Evolutionary conservation across 2,329 filamentous ascomycete genomes (phyloP), one percentile per base, ranked within the genome.

Genomic region (Trichoderma hamatum): DNA sequence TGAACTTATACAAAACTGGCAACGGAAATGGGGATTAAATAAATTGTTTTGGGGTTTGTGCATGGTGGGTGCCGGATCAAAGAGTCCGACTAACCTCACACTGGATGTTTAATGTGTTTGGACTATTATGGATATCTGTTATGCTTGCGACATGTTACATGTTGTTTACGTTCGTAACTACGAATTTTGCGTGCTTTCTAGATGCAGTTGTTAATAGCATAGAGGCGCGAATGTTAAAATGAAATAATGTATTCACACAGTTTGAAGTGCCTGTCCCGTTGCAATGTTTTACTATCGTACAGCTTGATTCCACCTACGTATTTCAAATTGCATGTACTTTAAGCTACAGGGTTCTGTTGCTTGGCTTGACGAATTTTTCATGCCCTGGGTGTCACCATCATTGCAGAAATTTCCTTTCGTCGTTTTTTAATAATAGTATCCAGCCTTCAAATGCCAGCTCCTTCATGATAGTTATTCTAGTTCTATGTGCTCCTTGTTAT

Each of bases 71-170:
- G 65, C 21, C 46, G 46, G 32, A 30, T 39, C 19, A 43, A 43
- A 55, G 49, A 39, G 52, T 51, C 54, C 34, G 64, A 36, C 21
- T 16, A 54, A 24, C 28, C 14, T 39, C 21, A 34, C 63, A 56
- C 39, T 67, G 64, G 64, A 43, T 56, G 19, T 66, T 64, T 58
- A 67, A 58, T 67, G 64, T 39, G 64, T 58, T 67, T 59, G 64
- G 64, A 51, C 54, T 59, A 49, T 67, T n/a, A 59, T 32, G 61
- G 52, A 64, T 59, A 36, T 58, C 51, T 67, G 28, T 59, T 51
- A 67, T 24, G 54, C 43, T 67, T 59, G 55, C 52, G 34, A 39
- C 30, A 59, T 67, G 61, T 55, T 36, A 39, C 16, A 59, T 67
- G 61, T 55, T 19, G 28, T 59, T 67, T 58, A 67, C 43, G 49